Evolutionary conservation across 2,329 filamentous ascomycete species (phyloP).

Genomic region (Exophiala mesophila): DNA sequence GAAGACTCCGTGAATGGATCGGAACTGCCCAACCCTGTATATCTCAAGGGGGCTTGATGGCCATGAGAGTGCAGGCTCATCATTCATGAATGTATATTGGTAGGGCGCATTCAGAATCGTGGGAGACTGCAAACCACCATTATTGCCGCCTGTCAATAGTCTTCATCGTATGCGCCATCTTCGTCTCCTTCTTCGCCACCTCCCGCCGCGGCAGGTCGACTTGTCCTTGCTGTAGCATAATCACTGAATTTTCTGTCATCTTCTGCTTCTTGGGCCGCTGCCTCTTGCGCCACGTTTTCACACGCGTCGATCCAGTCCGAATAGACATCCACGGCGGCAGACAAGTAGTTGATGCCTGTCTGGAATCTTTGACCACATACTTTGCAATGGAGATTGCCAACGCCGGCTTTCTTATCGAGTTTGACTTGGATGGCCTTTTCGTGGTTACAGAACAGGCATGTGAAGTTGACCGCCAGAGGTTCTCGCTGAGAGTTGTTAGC

Average conservation of each 20-base stretch:
- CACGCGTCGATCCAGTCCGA: constrained; percentile 98
- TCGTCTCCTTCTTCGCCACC: constrained; percentile 31
- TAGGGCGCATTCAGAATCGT: no score
- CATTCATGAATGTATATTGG: no score
- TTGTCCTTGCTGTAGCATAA: constrained; percentile 28
- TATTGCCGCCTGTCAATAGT: constrained; percentile 11
- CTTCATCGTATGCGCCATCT: constrained; percentile 45
- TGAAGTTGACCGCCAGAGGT: constrained; percentile 67
- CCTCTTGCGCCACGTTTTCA: constrained; percentile 64
- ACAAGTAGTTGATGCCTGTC: constrained; percentile 83
- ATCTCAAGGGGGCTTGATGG: no score
- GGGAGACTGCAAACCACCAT: no score
- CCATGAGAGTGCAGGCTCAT: no score
- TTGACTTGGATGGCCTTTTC: constrained; percentile 88
- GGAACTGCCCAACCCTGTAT: no score
- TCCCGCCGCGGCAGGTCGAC: constrained; percentile 16
- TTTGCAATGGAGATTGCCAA: constrained; percentile 83
- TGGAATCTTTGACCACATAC: constrained; percentile 93
- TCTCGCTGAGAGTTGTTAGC: constrained; percentile 34
- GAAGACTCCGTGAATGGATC: no score
- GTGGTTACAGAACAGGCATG: constrained; percentile 97
- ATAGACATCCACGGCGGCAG: constrained; percentile 85
- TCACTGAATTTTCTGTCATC: constrained; percentile 29
- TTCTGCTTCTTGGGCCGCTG: constrained; percentile 33
- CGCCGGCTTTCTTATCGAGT: constrained; percentile 85